A percentile compares a stretch with the other conserved stretches of the same genome.
Evolutionary conservation across 768 basidiomycete genomes (phyloP).

Genomic region (Mycena filopes): DNA sequence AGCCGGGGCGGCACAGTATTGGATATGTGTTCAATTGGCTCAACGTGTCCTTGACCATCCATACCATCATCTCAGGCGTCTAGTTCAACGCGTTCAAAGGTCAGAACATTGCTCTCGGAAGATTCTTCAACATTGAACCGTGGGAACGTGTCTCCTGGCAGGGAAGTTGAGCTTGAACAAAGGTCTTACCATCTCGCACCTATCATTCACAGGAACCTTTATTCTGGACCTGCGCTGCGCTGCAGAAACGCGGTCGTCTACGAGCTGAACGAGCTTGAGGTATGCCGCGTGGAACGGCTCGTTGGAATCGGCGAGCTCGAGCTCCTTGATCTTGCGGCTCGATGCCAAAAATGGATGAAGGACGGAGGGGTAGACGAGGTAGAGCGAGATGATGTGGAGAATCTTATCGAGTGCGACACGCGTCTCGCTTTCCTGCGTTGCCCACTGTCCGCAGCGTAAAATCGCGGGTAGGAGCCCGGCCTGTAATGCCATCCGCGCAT

Average conservation of each 20-base stretch:
- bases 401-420: not conserved
- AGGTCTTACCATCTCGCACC: not conserved
- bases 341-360: slow-evolving; percentile 8
- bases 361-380: slow-evolving; percentile 13
- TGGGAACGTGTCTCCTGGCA: not conserved
- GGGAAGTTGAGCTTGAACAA: too few relatives aligned
- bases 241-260: not conserved
- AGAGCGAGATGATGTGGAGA: slow-evolving; percentile 6
- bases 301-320: not conserved
- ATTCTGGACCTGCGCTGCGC: too few relatives aligned
- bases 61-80: too few relatives aligned
- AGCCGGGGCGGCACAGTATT: too few relatives aligned
- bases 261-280: not conserved
- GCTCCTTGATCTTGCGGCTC: not conserved
- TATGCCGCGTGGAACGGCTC: not conserved
- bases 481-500: not conserved
- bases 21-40: too few relatives aligned
- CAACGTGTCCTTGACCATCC: too few relatives aligned
- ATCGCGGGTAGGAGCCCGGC: slow-evolving; percentile 6
- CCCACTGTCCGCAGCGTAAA: not conserved
- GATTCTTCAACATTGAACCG: not conserved
- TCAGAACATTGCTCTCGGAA: too few relatives aligned
- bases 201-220: not conserved
- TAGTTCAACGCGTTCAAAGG: too few relatives aligned
- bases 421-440: not conserved